phyloP scores from a whole-genome alignment of 2,329 filamentous ascomycete genomes.

The Huntiella moniliformis region DNA sequence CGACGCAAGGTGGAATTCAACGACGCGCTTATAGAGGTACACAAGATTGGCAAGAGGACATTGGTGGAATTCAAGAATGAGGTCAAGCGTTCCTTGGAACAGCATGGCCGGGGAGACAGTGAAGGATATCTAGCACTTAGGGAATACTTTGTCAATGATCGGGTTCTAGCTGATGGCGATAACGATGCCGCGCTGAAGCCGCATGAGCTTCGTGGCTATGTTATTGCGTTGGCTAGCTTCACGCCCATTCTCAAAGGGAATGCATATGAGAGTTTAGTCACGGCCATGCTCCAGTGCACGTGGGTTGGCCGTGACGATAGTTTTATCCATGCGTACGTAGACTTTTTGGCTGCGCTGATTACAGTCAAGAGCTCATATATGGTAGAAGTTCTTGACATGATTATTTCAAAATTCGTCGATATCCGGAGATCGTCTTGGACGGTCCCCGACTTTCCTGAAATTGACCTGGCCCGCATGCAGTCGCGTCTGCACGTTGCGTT shows the following conservation, averaged over 20 bases:
- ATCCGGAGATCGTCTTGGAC: conserved; percentile 27
- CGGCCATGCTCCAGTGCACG: conserved; percentile 37
- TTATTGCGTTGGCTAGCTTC: conserved; percentile 43
- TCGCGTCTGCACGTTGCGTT: conserved; percentile 58
- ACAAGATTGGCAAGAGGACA: conserved; percentile 33
- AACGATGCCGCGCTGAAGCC: conserved; percentile 29
- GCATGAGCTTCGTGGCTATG: conserved; percentile 39
- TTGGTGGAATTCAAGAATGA: conserved; percentile 37
- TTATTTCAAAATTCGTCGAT: conserved; percentile 58
- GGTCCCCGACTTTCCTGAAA: conserved; percentile 34
- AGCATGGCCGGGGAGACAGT: conserved; percentile 36
- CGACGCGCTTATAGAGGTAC: conserved; percentile 36
- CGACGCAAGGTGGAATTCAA: conserved; percentile 40
- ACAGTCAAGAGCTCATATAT: conserved; percentile 71
- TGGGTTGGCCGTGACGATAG: conserved; percentile 47
- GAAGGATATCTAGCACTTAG: conserved; percentile 44
- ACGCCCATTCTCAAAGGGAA: conserved; percentile 39
- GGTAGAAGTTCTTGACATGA: conserved; percentile 53
- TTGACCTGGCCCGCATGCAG: conserved; percentile 47
- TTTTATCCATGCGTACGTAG: conserved; percentile 48
- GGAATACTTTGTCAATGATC: conserved; percentile 34
- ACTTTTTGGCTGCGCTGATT: conserved; percentile 52
- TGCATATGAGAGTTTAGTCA: conserved; percentile 39
- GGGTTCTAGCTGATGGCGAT: conserved; percentile 22
- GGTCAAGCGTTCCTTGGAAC: conserved; percentile 36